A percentile compares a stretch with the other conserved stretches of the same genome.
phyloP scores from a whole-genome alignment of 306 rosid genomes.

The Cicer yamashitae region DNA sequence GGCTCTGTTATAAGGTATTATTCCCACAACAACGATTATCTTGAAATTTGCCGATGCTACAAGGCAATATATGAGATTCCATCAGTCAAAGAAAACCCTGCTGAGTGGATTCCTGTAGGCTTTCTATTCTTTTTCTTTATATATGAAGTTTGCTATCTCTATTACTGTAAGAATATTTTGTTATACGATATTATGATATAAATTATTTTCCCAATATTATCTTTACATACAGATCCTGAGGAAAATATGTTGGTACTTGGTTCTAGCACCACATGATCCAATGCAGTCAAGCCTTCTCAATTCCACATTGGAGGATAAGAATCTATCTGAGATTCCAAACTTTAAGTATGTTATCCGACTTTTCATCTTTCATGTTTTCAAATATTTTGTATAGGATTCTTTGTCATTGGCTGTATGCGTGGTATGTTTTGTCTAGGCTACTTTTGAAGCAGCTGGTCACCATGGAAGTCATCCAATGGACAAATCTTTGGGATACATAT shows the following conservation, averaged over 20 bases:
- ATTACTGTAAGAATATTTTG: background rate
- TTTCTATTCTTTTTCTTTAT: conserved; percentile 10
- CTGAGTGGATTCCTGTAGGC: conserved; percentile 73
- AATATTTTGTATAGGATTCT: conserved; percentile 29
- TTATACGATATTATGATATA: background rate
- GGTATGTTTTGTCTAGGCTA: conserved; percentile 52
- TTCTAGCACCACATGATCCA: conserved; percentile 81
- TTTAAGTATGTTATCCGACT: conserved; percentile 59
- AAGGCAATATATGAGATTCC: conserved; percentile 88
- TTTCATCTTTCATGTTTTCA: background rate
- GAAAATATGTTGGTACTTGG: conserved; percentile 91
- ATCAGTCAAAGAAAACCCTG: conserved; percentile 71
- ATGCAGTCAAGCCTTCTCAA: conserved; percentile 96
- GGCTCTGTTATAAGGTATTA: conserved; percentile 61
- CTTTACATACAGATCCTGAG: conserved; percentile 63
- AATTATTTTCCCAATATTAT: conserved; percentile 26
- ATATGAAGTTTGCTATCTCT: background rate
- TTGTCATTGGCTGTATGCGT: conserved; percentile 17
- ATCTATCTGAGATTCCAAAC: conserved; percentile 77
- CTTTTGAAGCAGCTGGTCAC: conserved; percentile 86
- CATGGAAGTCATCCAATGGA: conserved; percentile 96
- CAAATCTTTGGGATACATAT: conserved; percentile 75
- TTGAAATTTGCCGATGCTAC: conserved; percentile 91
- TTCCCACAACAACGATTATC: conserved; percentile 78
- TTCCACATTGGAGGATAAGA: conserved; percentile 87